Percentiles rank a stretch among this genome's conserved stretches.
phyloP scores from a whole-genome alignment of 2,329 filamentous ascomycete species.

The Paracoccidioides lutzii region DNA sequence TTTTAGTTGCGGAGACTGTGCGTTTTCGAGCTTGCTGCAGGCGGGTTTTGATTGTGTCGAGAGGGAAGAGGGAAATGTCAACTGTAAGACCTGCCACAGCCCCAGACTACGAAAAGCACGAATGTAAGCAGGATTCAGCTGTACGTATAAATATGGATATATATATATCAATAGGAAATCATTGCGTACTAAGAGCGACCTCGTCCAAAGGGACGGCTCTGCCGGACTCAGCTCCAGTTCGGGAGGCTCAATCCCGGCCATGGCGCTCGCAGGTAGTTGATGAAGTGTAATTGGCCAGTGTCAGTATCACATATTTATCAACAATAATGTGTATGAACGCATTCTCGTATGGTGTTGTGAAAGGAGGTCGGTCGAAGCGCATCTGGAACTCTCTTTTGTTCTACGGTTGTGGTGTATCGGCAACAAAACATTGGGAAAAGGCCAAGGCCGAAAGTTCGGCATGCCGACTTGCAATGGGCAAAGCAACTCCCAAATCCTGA shows the following conservation, averaged over 20 bases:
- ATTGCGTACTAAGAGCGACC: slow-evolving; percentile 27
- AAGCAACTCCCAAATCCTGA: too few species aligned
- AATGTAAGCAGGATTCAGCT: not conserved
- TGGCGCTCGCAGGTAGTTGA: not conserved
- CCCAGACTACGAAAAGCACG: slow-evolving; percentile 47
- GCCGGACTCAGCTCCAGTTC: slow-evolving; percentile 20
- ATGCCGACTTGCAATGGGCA: not conserved
- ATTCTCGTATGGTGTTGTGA: not conserved
- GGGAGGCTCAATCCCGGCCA: slow-evolving; percentile 17
- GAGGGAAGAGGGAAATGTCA: slow-evolving; percentile 90
- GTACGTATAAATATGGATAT: not conserved
- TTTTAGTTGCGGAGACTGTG: slow-evolving; percentile 28
- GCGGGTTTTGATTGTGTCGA: slow-evolving; percentile 97
- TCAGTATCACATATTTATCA: not conserved
- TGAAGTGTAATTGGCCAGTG: not conserved
- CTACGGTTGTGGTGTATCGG: not conserved
- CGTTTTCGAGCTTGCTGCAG: slow-evolving; percentile 56
- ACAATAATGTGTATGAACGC: not conserved
- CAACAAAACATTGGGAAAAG: not conserved
- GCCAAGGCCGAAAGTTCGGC: not conserved
- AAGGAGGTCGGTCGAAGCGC: not conserved
- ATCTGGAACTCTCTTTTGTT: not conserved
- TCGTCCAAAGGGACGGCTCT: slow-evolving; percentile 32
- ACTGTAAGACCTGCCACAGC: slow-evolving; percentile 89
- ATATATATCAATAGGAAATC: not conserved